A percentile compares a stretch with the other conserved stretches of the same genome.
Evolutionary conservation across 2,329 filamentous ascomycete species (phyloP).

Genomic region (Alternaria incomplexa): DNA sequence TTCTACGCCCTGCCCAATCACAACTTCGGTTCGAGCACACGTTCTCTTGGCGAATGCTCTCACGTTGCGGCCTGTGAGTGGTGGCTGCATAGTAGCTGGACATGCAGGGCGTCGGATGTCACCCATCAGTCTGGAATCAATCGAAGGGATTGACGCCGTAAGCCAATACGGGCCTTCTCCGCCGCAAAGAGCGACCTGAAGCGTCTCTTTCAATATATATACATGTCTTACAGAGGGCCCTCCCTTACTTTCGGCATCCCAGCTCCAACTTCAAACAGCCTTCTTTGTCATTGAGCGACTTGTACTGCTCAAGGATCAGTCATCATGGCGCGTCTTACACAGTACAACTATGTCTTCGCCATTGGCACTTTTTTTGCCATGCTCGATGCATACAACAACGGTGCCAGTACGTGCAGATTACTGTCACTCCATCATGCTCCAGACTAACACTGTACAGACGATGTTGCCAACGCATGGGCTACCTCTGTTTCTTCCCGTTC

Average conservation of each 20-base stretch:
- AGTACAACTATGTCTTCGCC: slow-evolving; percentile 74
- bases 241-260: slow-evolving; percentile 13
- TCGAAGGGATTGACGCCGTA: neutral
- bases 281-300: slow-evolving; percentile 16
- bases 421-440: neutral
- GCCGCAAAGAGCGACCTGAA: slow-evolving; percentile 18
- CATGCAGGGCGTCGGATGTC: slow-evolving; percentile 11
- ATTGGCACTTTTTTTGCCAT: slow-evolving; percentile 78
- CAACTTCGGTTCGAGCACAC: slow-evolving; percentile 15
- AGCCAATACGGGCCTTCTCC: slow-evolving; percentile 10
- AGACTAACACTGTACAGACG: slow-evolving; percentile 57
- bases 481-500: slow-evolving; percentile 83
- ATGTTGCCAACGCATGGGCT: slow-evolving; percentile 85
- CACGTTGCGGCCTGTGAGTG: slow-evolving; percentile 12
- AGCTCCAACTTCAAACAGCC: slow-evolving; percentile 23
- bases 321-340: slow-evolving; percentile 30
- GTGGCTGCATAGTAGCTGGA: slow-evolving; percentile 15
- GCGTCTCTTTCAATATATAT: slow-evolving; percentile 27
- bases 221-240: slow-evolving; percentile 16
- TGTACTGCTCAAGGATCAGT: slow-evolving; percentile 16
- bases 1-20: slow-evolving; percentile 10
- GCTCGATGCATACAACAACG: slow-evolving; percentile 80
- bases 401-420: slow-evolving; percentile 66
- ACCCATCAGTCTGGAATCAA: neutral
- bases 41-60: slow-evolving; percentile 15